Evolutionary conservation across 371 early-diverging fungal species (phyloP), one percentile per base, ranked within the genome.

Genomic region (Actinomucor elegans): DNA sequence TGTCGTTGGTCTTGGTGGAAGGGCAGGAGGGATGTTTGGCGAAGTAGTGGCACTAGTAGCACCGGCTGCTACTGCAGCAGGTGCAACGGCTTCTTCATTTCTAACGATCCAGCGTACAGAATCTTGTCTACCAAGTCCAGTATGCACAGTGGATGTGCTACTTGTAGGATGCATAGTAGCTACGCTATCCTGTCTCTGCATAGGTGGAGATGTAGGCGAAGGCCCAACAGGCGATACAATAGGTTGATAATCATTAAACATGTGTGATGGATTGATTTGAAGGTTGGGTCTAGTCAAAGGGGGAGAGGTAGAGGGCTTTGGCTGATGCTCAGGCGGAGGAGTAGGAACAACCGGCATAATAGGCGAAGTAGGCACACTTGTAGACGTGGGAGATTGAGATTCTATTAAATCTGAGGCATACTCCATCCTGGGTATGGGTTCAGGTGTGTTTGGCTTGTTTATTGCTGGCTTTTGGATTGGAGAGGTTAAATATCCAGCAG

Each of bases 91-190:
- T 1, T 52, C 52, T 26, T 41, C 24, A 33, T 52, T 42, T 33
- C 52, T 11, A 3, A 52, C 42, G 15, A 42, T 23, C 52, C 41
- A 42, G 5, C 32, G 52, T 15, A 40, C 32, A 21, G 52, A 52
- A 8, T 42, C 32, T 10, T 42, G 20, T 42, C 34, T 41, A 10
- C 52, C 52, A 31, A 52, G 8, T 14, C 21, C 32, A 9, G 21
- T 33, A 12, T 42, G 34, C 4, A n/a, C 34, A 6, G 48, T 42
- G 5, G 42, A 2, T n/a, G 52, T 29, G 9, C 31, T 49, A 2
- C 18, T 3, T 3, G 40, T 27, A 26, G 37, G 18, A 23, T 48
- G 50, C 5, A 29, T 20, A 3, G 17, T 38, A 8, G 26, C 21
- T 6, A 40, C 18, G 41, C 31, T 29, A 32, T 47, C 47, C 32